These are phyloP conservation scores for Penicillium waksmanii DNA, from an alignment of 495 filamentous ascomycete genomes.

Conservation along the genomic window DNA sequence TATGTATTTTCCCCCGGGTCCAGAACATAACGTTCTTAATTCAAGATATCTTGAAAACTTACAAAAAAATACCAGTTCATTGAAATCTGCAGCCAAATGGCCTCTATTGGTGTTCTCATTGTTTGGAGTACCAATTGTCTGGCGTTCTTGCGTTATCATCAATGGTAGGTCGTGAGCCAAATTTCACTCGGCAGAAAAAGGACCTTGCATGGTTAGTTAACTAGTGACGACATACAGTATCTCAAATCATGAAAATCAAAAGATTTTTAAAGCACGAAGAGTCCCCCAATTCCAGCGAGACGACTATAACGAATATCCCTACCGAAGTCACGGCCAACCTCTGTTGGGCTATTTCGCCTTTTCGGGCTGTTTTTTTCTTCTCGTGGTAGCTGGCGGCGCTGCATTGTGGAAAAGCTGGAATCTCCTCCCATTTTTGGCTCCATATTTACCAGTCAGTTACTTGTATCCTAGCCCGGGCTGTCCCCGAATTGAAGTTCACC, in stretches of 20 bases:
- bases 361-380: conserved; percentile 39
- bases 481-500: neutral
- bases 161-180: conserved; percentile 33
- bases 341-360: conserved; percentile 41
- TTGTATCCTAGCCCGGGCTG: neutral
- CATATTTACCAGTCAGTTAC: conserved; percentile 7
- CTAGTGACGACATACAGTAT: neutral
- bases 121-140: conserved; percentile 50
- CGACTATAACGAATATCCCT: conserved; percentile 37
- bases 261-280: neutral
- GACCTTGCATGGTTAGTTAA: too few relatives aligned
- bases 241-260: neutral
- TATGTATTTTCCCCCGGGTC: too few relatives aligned
- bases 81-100: conserved; percentile 40
- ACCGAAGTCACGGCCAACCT: conserved; percentile 46
- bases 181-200: too few relatives aligned
- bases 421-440: conserved; percentile 2
- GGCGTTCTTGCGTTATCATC: conserved; percentile 48
- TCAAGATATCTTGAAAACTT: too few relatives aligned
- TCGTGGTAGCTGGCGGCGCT: conserved; percentile 42
- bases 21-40: too few relatives aligned
- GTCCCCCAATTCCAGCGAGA: conserved; percentile 23
- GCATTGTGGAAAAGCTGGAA: conserved; percentile 38
- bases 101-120: conserved; percentile 43
- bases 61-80: conserved; percentile 28